These are phyloP conservation scores for Pachysandra terminalis DNA, from an alignment of 164 flowering plant genomes.

Conservation along the genomic window DNA sequence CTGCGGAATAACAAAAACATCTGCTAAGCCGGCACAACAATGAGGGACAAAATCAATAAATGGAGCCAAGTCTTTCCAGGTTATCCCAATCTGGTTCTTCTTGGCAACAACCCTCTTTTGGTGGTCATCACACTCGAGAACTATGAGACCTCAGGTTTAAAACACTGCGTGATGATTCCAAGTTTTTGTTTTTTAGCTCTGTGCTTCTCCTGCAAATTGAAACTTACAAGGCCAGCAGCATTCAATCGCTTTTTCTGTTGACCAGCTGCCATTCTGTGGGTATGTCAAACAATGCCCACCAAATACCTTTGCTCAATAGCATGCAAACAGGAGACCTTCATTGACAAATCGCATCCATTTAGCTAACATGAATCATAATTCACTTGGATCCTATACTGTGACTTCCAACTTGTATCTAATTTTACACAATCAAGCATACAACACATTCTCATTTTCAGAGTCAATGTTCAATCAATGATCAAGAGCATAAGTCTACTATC, in stretches of 20 bases:
- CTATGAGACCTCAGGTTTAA: conserved; percentile 44
- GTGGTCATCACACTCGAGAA: conserved; percentile 62
- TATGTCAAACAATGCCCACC: conserved; percentile 5
- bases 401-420: neutral
- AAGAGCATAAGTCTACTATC: neutral
- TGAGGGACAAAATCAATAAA: conserved; percentile 39
- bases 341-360: neutral
- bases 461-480: neutral
- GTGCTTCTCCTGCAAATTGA: conserved; percentile 36
- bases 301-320: neutral
- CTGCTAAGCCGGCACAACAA: conserved; percentile 46
- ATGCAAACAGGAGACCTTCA: conserved; percentile 5
- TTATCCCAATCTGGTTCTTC: conserved; percentile 68
- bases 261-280: conserved; percentile 62
- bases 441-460: neutral
- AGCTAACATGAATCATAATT: neutral
- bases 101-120: conserved; percentile 57
- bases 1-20: conserved; percentile 53
- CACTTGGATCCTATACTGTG: neutral
- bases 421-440: neutral
- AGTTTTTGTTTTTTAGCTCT: conserved; percentile 48
- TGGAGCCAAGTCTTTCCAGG: conserved; percentile 53
- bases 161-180: conserved; percentile 26
- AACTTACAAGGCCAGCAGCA: conserved; percentile 37
- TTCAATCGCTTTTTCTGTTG: conserved; percentile 59